These are phyloP conservation scores for Pleoardoris graminearum DNA, from an alignment of 2,329 filamentous ascomycete species.

Conservation along the genomic window DNA sequence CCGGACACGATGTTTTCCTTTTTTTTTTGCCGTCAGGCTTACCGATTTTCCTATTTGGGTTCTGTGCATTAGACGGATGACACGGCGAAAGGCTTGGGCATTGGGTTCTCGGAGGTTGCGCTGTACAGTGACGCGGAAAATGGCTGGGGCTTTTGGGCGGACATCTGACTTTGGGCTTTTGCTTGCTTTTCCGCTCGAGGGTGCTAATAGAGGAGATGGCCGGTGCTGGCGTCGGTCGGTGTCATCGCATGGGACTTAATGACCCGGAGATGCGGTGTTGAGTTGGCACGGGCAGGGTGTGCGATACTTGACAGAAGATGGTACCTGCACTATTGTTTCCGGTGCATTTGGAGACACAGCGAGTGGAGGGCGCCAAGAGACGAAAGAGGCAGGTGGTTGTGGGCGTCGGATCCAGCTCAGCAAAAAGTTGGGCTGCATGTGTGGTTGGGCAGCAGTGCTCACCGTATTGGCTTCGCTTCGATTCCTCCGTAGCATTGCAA, in stretches of 20 bases:
- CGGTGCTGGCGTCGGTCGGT: constrained; percentile 39
- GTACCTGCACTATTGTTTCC: constrained; percentile 6
- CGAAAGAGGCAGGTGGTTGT: constrained; percentile 6
- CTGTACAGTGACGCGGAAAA: constrained; percentile 16
- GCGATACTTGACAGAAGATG: constrained; percentile 3
- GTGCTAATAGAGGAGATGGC: constrained; percentile 27
- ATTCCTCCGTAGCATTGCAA: constrained; percentile 9
- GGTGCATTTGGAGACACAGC: constrained; percentile 19
- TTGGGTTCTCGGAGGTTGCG: constrained; percentile 8
- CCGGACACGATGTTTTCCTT: constrained; percentile 9
- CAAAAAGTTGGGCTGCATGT: constrained; percentile 7
- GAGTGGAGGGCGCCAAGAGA: constrained; percentile 14
- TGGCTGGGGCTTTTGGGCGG: constrained; percentile 16
- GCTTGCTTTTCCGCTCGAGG: constrained; percentile 31
- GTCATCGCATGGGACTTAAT: constrained; percentile 25
- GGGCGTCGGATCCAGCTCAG: constrained; percentile 16
- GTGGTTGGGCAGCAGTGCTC: constrained; percentile 17
- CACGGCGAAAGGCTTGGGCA: constrained; percentile 14
- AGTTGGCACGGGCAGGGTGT: constrained; percentile 13
- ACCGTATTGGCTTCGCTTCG: constrained; percentile 7
- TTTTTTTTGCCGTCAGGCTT: constrained; percentile 19
- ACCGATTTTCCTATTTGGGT: constrained; percentile 20
- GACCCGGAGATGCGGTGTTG: constrained; percentile 21
- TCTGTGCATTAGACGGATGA: constrained; percentile 23
- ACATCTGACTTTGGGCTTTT: constrained; percentile 21